Base-by-base conservation (phyloP, 495 filamentous ascomycete species). In the Paragyromitra xinjiangensis region DNA sequence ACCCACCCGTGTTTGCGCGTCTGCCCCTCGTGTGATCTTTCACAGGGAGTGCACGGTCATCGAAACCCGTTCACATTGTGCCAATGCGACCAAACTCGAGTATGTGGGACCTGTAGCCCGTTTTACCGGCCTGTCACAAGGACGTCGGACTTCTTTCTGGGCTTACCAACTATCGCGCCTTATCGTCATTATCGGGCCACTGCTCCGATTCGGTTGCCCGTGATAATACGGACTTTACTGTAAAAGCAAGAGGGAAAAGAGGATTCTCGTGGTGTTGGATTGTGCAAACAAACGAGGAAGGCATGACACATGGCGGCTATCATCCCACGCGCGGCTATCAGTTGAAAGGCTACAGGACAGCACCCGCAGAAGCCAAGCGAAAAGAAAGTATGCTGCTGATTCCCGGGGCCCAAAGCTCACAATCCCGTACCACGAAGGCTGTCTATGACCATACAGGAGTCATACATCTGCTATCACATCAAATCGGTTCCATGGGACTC, bases 401-500 rank as follows among this genome's bases (percentile, higher is more conserved):
- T 34, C 44, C 50, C 22, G 37, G 19, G 45, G 45, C 37, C 34
- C 7, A n/a, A 34, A 55, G 16, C 24, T 40, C 59, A 48, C 7
- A 24, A 50, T 59, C 12, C 63, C 19, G 50, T 69, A 26, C 8
- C 22, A 58, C 40, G 39, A 40, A 48, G 22, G 14, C 65, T 22
- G 7, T 66, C 42, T 37, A 9, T 34, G 37, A 14, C 29, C 56
- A 39, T 61, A 6, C 8, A 61, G 14, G 4, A 16, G 19, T 26
- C 1, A 59, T 29, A 29, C 44, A 53, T 64, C 34, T 34, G 19
- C 24, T 56, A 63, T 22, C 14, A 56, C 42, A 72, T 56, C 59
- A 67, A 59, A 6, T 65, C 42, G n/a, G 44, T 26, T 62, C 62
- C 62, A 55, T 48, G 55, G 53, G 16, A 34, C 58, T 73, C 55